phyloP scores from a whole-genome alignment of 345 rosid species.

The Rhodamnia argentea region DNA sequence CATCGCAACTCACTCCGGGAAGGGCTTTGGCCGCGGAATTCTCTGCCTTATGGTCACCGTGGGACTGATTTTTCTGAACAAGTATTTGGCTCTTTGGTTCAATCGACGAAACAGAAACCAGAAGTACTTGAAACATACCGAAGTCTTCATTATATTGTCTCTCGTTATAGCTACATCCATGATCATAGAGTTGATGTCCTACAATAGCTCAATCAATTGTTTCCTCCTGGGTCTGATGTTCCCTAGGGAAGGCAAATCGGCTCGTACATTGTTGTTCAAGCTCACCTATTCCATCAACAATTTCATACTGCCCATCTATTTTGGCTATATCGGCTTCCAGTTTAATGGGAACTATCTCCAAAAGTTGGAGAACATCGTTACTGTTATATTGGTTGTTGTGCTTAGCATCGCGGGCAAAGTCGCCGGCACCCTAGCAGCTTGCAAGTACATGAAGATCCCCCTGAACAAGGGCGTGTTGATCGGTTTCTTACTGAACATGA shows the following conservation, averaged over 20 bases:
- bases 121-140: slow-evolving; percentile 51
- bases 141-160: slow-evolving; percentile 33
- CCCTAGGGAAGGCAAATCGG: slow-evolving; percentile 74
- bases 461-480: slow-evolving; percentile 40
- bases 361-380: not conserved
- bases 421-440: slow-evolving; percentile 46
- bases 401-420: slow-evolving; percentile 43
- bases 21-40: slow-evolving; percentile 13
- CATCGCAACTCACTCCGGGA: slow-evolving; percentile 6
- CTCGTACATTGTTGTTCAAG: slow-evolving; percentile 51
- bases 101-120: slow-evolving; percentile 41
- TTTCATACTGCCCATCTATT: slow-evolving; percentile 73
- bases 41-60: slow-evolving; percentile 15
- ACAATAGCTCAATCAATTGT: slow-evolving; percentile 30
- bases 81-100: slow-evolving; percentile 47
- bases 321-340: slow-evolving; percentile 73
- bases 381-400: slow-evolving; percentile 18
- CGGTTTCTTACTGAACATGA: slow-evolving; percentile 44
- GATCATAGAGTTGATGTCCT: slow-evolving; percentile 28
- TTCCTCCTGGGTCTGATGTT: slow-evolving; percentile 61
- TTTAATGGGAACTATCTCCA: slow-evolving; percentile 17
- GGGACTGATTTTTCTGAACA: slow-evolving; percentile 24
- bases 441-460: slow-evolving; percentile 42
- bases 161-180: slow-evolving; percentile 23
- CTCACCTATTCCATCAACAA: slow-evolving; percentile 59